A percentile compares a stretch with the other conserved stretches of the same genome.
phyloP scores from a whole-genome alignment of 2,329 filamentous ascomycete species.

The Aspergillus fijiensis region DNA sequence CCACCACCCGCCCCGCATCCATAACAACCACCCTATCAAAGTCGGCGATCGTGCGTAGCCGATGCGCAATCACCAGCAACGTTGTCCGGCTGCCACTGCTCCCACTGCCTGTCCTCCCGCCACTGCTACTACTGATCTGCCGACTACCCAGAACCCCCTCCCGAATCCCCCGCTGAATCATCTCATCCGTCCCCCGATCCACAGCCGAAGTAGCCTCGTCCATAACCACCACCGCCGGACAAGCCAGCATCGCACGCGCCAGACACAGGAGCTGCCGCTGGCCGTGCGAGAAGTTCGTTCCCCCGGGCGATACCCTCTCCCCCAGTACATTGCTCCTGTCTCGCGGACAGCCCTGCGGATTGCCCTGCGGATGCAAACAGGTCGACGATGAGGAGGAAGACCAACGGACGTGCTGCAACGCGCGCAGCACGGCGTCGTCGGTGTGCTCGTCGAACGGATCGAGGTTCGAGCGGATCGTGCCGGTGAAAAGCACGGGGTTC shows the following conservation, averaged over 20 bases:
- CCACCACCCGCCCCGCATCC: slow-evolving; percentile 65
- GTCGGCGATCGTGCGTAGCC: slow-evolving; percentile 71
- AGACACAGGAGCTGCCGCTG: slow-evolving; percentile 75
- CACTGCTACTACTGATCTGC: too few species aligned
- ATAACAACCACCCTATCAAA: slow-evolving; percentile 72
- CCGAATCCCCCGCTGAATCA: slow-evolving; percentile 71
- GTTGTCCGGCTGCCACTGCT: slow-evolving; percentile 52
- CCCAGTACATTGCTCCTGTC: too few species aligned
- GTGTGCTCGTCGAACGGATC: slow-evolving; percentile 71
- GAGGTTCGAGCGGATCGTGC: slow-evolving; percentile 71
- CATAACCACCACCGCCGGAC: slow-evolving; percentile 73
- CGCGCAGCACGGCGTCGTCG: slow-evolving; percentile 68
- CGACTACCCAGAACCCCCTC: slow-evolving; percentile 56
- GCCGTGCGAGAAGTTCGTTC: slow-evolving; percentile 72
- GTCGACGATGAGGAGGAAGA: neutral
- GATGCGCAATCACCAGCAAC: slow-evolving; percentile 71
- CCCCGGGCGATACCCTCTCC: slow-evolving; percentile 60
- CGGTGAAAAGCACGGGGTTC: slow-evolving; percentile 77
- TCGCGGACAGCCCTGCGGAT: too few species aligned
- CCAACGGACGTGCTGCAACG: slow-evolving; percentile 67
- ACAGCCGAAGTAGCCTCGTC: slow-evolving; percentile 77
- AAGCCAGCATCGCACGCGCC: slow-evolving; percentile 68
- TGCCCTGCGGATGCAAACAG: slow-evolving; percentile 25
- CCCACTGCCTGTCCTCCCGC: too few species aligned
- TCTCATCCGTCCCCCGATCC: slow-evolving; percentile 70